Evolutionary conservation across 202 grass and related monocot genomes (phyloP).

Genomic region (Setaria italica): DNA sequence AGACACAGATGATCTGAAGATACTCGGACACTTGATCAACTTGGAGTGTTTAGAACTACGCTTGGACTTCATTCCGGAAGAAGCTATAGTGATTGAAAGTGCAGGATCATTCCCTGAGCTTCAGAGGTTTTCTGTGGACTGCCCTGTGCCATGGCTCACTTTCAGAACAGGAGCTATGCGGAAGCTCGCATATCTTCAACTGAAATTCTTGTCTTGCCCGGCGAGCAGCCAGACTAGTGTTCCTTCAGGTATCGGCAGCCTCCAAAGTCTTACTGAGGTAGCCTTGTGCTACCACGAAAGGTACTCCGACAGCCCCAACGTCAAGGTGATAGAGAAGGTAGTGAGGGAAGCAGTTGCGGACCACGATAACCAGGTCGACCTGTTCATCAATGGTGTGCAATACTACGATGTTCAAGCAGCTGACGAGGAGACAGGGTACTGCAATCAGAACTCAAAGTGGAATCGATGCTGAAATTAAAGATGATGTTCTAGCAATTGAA

Average conservation of each 20-base stretch:
- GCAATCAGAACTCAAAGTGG: no score
- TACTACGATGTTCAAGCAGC: background rate
- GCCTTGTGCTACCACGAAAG: background rate
- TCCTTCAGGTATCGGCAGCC: slow-evolving; percentile 10
- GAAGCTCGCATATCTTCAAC: no score
- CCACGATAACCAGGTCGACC: background rate
- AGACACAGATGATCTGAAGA: no score
- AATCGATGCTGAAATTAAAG: no score
- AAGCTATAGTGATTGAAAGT: no score
- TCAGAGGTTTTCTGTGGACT: no score
- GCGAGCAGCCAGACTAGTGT: background rate
- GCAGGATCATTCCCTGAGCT: no score
- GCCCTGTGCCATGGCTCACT: no score
- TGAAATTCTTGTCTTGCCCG: background rate
- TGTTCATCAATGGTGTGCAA: background rate
- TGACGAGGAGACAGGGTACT: background rate
- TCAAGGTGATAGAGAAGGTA: background rate
- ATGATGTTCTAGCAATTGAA: background rate
- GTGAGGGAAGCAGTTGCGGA: background rate
- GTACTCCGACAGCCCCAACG: background rate
- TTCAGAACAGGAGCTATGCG: no score
- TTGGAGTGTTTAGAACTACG: no score
- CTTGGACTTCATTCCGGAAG: no score
- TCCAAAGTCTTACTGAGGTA: background rate
- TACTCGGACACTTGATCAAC: no score